These are phyloP conservation scores for Leccinum arenicola DNA, from an alignment of 768 basidiomycete genomes.

Conservation along the genomic window DNA sequence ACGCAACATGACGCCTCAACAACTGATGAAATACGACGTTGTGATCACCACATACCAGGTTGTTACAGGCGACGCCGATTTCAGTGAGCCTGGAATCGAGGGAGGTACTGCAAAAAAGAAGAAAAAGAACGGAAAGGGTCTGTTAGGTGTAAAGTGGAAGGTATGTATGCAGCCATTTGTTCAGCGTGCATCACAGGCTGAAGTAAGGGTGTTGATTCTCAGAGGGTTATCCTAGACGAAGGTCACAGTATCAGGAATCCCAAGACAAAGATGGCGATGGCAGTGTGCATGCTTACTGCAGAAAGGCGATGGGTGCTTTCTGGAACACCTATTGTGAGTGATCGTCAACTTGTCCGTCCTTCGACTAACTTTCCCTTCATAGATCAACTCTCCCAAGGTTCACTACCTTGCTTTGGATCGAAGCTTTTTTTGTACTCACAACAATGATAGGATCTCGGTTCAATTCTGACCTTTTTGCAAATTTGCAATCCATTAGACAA, in stretches of 20 bases:
- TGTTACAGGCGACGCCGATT: constrained; percentile 53
- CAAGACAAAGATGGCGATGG: constrained; percentile 78
- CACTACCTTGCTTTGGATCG: not conserved
- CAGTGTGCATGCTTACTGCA: constrained; percentile 58
- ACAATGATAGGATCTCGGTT: constrained; percentile 73
- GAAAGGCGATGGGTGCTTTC: constrained; percentile 79
- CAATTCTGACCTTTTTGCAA: constrained; percentile 77
- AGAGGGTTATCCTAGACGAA: constrained; percentile 85
- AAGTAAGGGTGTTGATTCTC: not conserved
- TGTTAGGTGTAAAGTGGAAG: constrained; percentile 83
- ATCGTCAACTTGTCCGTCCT: not conserved
- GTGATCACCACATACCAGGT: constrained; percentile 85
- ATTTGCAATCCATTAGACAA: constrained; percentile 87
- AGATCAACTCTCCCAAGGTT: constrained; percentile 82
- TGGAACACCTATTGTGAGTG: constrained; percentile 86
- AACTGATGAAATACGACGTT: constrained; percentile 68
- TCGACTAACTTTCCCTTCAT: not conserved
- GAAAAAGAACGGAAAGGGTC: constrained; percentile 52
- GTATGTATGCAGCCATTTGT: constrained; percentile 32
- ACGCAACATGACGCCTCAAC: constrained; percentile 54
- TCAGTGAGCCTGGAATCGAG: constrained; percentile 8
- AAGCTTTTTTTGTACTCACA: not conserved
- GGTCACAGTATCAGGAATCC: constrained; percentile 87
- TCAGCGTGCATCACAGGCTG: not conserved
- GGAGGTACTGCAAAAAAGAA: constrained; percentile 44